phyloP scores from a whole-genome alignment of 2,329 filamentous ascomycete species.

The Epicoccum nigrum region DNA sequence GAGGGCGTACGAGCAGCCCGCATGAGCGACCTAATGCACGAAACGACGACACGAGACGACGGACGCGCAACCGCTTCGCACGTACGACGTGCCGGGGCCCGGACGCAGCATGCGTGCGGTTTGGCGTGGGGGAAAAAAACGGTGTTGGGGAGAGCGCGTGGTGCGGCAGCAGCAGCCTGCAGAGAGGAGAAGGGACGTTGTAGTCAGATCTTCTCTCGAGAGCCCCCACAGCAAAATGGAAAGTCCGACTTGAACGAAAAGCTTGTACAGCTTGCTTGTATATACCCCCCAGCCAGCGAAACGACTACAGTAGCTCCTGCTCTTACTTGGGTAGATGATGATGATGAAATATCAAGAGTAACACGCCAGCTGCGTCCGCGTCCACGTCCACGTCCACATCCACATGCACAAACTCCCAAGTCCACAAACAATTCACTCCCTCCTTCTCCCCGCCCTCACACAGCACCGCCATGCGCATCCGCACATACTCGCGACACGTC shows the following conservation, averaged over 20 bases:
- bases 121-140: no score
- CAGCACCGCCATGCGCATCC: background rate
- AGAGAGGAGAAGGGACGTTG: conserved; percentile 7
- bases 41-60: conserved; percentile 17
- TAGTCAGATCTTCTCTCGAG: conserved; percentile 1
- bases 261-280: conserved; percentile 6
- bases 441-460: background rate
- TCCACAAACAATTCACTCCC: no score
- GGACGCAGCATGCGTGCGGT: no score
- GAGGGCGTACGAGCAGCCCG: conserved; percentile 47
- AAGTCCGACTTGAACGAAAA: conserved; percentile 4
- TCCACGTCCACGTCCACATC: background rate
- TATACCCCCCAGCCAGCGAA: conserved; percentile 13
- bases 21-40: conserved; percentile 30
- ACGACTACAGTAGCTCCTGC: background rate
- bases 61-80: background rate
- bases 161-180: conserved; percentile 8
- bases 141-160: no score
- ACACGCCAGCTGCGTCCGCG: background rate
- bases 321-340: conserved; percentile 1
- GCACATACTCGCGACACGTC: background rate
- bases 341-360: conserved; percentile 1
- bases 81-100: no score
- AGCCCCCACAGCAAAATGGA: conserved; percentile 5
- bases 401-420: no score